These are phyloP conservation scores for Malbranchea zuffiana DNA, from an alignment of 2,329 filamentous ascomycete genomes.

Conservation along the genomic window DNA sequence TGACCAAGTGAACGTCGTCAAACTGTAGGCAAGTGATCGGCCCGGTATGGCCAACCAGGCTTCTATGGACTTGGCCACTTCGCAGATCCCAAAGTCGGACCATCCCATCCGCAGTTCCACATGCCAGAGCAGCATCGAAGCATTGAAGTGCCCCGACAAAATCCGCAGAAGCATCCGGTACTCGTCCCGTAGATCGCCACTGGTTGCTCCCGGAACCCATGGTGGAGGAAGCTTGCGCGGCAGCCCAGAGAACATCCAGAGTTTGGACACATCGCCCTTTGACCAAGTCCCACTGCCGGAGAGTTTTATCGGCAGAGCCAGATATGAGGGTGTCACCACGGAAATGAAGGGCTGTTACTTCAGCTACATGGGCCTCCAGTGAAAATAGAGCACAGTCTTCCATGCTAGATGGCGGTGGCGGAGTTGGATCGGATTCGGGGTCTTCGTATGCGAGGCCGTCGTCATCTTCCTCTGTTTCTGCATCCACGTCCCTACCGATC, in stretches of 20 bases:
- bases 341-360: constrained; percentile 90
- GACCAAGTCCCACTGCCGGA: constrained; percentile 94
- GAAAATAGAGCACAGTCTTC: constrained; percentile 81
- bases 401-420: constrained; percentile 62
- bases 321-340: constrained; percentile 81
- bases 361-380: constrained; percentile 79
- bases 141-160: constrained; percentile 93
- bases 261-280: constrained; percentile 98
- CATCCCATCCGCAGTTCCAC: constrained; percentile 95
- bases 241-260: constrained; percentile 94
- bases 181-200: constrained; percentile 61
- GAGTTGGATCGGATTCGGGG: constrained; percentile 54
- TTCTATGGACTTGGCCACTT: constrained; percentile 93
- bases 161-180: constrained; percentile 60
- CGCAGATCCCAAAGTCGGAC: constrained; percentile 92
- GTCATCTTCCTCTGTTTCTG: constrained; percentile 38
- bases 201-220: constrained; percentile 47
- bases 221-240: constrained; percentile 71
- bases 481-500: constrained; percentile 45
- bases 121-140: constrained; percentile 89
- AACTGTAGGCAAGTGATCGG: constrained; percentile 92
- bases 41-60: constrained; percentile 87
- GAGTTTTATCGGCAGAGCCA: constrained; percentile 90
- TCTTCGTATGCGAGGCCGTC: constrained; percentile 64
- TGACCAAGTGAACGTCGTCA: constrained; percentile 89